Percentiles rank a stretch among this genome's conserved stretches.
Conservation (phyloP, 768 basidiomycete genomes). For the Leccinum disarticulatum region DNA sequence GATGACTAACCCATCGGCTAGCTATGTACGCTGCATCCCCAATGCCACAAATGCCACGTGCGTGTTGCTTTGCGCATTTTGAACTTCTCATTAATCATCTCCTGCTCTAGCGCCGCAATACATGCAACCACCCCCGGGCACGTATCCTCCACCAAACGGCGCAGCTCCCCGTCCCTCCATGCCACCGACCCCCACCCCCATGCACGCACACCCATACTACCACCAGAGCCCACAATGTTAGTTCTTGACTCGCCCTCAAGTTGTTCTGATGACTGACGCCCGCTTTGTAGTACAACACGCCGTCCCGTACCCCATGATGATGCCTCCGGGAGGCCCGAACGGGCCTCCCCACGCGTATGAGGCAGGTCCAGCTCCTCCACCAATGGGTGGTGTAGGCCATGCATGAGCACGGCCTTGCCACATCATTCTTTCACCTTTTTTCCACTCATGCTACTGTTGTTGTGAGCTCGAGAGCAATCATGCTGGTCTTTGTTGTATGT, state of each 20-base stretch:
- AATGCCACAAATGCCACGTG: constrained; percentile 89
- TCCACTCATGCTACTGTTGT: constrained; percentile 22
- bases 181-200: constrained; percentile 89
- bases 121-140: constrained; percentile 76
- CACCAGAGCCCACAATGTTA: constrained; percentile 87
- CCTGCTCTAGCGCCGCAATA: constrained; percentile 59
- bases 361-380: constrained; percentile 64
- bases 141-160: constrained; percentile 78
- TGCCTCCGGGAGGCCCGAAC: constrained; percentile 63
- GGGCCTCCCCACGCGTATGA: constrained; percentile 76
- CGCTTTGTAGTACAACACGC: constrained; percentile 73
- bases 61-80: constrained; percentile 30
- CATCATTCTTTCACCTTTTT: constrained; percentile 11
- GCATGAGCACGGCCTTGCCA: constrained; percentile 40
- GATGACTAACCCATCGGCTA: constrained; percentile 26
- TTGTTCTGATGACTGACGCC: constrained; percentile 28
- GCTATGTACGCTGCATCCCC: constrained; percentile 81
- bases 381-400: constrained; percentile 71
- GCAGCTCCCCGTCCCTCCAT: constrained; percentile 80
- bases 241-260: constrained; percentile 25
- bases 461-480: constrained; percentile 27
- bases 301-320: constrained; percentile 90
- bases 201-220: constrained; percentile 85
- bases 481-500: constrained; percentile 32
- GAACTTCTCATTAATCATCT: constrained; percentile 7